Percentiles rank a stretch among this genome's conserved stretches.
Conservation (phyloP, 176 grass and related monocot genomes). For the Musa schizocarpa region DNA sequence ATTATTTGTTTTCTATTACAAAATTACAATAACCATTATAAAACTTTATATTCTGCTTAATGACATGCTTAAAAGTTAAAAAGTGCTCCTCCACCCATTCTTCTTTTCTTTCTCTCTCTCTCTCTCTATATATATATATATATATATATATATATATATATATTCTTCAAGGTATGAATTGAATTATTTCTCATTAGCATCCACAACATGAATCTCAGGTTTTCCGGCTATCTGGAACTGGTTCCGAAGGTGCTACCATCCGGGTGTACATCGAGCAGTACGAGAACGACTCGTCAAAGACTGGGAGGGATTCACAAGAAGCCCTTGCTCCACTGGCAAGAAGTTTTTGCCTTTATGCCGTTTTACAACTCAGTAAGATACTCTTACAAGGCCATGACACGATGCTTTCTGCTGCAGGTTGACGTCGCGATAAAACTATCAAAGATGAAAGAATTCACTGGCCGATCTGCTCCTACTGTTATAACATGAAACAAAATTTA, state of each 20-base stretch:
- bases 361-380: neutral
- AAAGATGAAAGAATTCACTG: slow-evolving; percentile 78
- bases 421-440: slow-evolving; percentile 75
- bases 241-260: slow-evolving; percentile 87
- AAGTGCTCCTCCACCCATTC: neutral
- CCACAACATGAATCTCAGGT: slow-evolving; percentile 30
- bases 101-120: neutral
- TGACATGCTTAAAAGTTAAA: too few relatives aligned
- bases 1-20: too few relatives aligned
- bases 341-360: neutral
- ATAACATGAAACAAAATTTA: slow-evolving; percentile 54
- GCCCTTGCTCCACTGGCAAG: slow-evolving; percentile 82
- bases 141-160: too few relatives aligned
- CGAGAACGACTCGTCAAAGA: slow-evolving; percentile 80
- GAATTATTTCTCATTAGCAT: neutral
- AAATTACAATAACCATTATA: too few relatives aligned
- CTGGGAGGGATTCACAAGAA: slow-evolving; percentile 68
- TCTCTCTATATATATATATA: neutral
- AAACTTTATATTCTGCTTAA: too few relatives aligned
- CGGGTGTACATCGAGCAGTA: slow-evolving; percentile 97
- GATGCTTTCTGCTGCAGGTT: slow-evolving; percentile 31
- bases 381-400: too few relatives aligned
- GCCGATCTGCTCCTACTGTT: slow-evolving; percentile 81
- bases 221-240: slow-evolving; percentile 93
- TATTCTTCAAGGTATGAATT: too few relatives aligned